Conservation (phyloP, 169 alveolate species). For the Cryptosporidium tyzzeri region DNA sequence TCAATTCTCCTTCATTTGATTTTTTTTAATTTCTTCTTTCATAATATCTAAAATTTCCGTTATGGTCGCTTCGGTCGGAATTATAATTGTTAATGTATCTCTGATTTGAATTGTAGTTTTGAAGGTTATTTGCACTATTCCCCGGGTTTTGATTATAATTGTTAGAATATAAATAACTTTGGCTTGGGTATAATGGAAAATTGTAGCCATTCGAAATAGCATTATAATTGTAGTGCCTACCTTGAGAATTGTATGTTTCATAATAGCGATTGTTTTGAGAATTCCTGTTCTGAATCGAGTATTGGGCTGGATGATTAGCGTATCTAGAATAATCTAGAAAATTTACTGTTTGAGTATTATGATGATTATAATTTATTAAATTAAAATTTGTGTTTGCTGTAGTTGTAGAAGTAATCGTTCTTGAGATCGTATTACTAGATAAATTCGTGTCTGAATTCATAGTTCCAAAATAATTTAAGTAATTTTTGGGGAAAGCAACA, state of each 20-base stretch:
- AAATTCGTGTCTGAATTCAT: not conserved
- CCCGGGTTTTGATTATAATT: not conserved
- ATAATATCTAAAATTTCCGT: not conserved
- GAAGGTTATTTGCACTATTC: not conserved
- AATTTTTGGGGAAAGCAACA: not conserved
- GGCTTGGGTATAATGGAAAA: not conserved
- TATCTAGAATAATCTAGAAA: not conserved
- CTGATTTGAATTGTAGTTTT: not conserved
- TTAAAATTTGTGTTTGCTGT: not conserved
- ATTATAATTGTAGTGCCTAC: not conserved
- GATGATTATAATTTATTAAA: not conserved
- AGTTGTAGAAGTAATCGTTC: not conserved
- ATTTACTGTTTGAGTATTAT: not conserved
- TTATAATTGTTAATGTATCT: not conserved
- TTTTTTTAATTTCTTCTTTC: not conserved
- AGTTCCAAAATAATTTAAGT: not conserved
- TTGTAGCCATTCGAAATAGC: not conserved
- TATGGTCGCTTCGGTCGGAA: not conserved
- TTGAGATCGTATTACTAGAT: not conserved
- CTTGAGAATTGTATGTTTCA: not conserved
- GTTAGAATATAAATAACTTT: not conserved
- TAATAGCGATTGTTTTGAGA: conserved; percentile 4
- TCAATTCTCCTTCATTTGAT: not conserved
- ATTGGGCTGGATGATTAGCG: not conserved
- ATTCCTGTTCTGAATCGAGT: not conserved